These are phyloP conservation scores for Athelia psychrophila DNA, from an alignment of 1,284 basidiomycete species.

Conservation along the genomic window DNA sequence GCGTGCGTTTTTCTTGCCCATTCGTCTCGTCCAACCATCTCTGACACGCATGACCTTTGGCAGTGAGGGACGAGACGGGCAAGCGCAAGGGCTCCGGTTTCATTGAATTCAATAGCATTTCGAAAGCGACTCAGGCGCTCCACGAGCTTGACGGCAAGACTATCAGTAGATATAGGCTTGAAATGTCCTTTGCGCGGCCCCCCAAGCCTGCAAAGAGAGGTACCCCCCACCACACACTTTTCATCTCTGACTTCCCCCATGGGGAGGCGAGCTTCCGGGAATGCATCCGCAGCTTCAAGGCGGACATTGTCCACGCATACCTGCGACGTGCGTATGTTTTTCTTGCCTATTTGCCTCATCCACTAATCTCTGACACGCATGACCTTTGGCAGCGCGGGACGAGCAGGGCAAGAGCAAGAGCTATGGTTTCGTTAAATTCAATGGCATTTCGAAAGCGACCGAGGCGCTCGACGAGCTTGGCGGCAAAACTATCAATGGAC, in stretches of 20 bases:
- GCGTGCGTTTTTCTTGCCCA: conserved; percentile 26
- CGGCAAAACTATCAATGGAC: too few species aligned
- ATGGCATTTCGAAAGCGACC: conserved; percentile 27
- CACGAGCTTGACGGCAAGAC: conserved; percentile 25
- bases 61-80: conserved; percentile 31
- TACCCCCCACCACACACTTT: conserved; percentile 36
- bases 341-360: not conserved
- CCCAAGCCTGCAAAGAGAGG: too few species aligned
- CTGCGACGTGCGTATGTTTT: conserved; percentile 29
- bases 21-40: conserved; percentile 1
- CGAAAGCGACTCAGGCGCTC: conserved; percentile 32
- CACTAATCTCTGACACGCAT: not conserved
- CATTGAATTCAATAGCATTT: conserved; percentile 32
- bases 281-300: not conserved
- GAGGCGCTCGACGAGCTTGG: conserved; percentile 28
- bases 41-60: not conserved
- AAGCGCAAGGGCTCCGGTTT: conserved; percentile 28
- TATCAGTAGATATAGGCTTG: too few species aligned
- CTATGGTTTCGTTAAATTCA: conserved; percentile 38
- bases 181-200: too few species aligned
- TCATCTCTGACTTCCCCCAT: conserved; percentile 30
- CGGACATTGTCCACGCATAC: not conserved
- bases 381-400: conserved; percentile 25
- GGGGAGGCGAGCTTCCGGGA: conserved; percentile 23
- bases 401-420: conserved; percentile 23